These are phyloP conservation scores for Haematococcus sp. DNA, from an alignment of 139 green algal species.

Conservation along the genomic window DNA sequence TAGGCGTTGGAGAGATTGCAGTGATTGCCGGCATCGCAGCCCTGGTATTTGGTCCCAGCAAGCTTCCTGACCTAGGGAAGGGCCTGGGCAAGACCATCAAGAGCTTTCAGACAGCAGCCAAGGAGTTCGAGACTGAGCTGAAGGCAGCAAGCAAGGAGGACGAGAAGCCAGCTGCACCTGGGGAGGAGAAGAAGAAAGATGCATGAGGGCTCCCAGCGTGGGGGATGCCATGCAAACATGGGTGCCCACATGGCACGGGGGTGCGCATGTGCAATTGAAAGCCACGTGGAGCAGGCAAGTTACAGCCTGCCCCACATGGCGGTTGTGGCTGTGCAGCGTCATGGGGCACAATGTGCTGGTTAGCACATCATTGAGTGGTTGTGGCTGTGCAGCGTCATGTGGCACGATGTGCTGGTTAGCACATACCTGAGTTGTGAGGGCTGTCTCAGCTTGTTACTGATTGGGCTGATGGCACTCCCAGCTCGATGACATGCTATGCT, in stretches of 20 bases:
- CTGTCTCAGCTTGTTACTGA: too few species aligned
- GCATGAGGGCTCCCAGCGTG: not conserved
- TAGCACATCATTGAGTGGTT: too few species aligned
- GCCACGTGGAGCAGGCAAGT: too few species aligned
- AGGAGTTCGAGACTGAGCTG: slow-evolving; percentile 75
- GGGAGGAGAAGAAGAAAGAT: slow-evolving; percentile 23
- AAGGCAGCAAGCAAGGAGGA: slow-evolving; percentile 50
- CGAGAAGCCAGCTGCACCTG: slow-evolving; percentile 11
- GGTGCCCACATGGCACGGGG: not conserved
- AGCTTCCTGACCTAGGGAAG: slow-evolving; percentile 93
- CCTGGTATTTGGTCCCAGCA: slow-evolving; percentile 88
- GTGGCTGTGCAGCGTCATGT: too few species aligned
- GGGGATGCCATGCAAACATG: not conserved
- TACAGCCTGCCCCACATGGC: too few species aligned
- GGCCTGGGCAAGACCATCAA: slow-evolving; percentile 91
- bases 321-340: too few species aligned
- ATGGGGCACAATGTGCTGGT: too few species aligned
- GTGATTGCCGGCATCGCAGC: slow-evolving; percentile 85
- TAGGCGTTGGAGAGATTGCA: slow-evolving; percentile 81
- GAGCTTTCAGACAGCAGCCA: slow-evolving; percentile 86
- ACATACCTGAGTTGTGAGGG: too few species aligned
- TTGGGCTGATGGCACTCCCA: too few species aligned
- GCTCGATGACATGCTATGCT: too few species aligned
- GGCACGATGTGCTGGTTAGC: too few species aligned
- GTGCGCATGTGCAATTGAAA: too few species aligned